These are phyloP conservation scores for Pyrus betulifolia DNA, from an alignment of 306 rosid genomes.

Conservation along the genomic window DNA sequence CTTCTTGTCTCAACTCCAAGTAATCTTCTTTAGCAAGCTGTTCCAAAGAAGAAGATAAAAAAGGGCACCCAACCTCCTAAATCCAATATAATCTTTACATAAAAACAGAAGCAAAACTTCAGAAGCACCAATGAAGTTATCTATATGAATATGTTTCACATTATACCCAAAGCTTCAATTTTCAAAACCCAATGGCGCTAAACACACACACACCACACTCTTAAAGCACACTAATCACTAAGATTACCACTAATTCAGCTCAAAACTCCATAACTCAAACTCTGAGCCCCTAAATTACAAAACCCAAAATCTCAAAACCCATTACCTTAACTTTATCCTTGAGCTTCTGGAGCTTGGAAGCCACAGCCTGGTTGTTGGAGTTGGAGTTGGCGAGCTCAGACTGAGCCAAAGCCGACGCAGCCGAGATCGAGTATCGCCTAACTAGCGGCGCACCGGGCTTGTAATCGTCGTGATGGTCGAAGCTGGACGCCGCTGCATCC, in stretches of 20 bases:
- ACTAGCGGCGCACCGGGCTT: no score
- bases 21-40: constrained; percentile 89
- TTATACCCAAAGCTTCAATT: not conserved
- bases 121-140: not conserved
- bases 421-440: no score
- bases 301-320: not conserved
- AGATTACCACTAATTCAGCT: not conserved
- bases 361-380: constrained; percentile 24
- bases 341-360: constrained; percentile 57
- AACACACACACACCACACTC: not conserved
- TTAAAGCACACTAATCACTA: not conserved
- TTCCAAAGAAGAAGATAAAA: constrained; percentile 1
- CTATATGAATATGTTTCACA: not conserved
- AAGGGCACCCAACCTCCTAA: not conserved
- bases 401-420: no score
- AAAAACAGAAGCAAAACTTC: not conserved
- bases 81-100: not conserved
- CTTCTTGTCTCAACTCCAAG: constrained; percentile 81
- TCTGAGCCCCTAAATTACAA: not conserved
- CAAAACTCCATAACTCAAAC: not conserved
- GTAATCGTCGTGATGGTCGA: no score
- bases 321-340: constrained; percentile 74
- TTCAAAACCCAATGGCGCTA: not conserved
- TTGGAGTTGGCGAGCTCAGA: no score
- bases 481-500: no score